A percentile compares a stretch with the other conserved stretches of the same genome.
These are phyloP conservation scores for Trichophyton schoenleinii DNA, from an alignment of 2,329 filamentous ascomycete genomes.

Conservation along the genomic window DNA sequence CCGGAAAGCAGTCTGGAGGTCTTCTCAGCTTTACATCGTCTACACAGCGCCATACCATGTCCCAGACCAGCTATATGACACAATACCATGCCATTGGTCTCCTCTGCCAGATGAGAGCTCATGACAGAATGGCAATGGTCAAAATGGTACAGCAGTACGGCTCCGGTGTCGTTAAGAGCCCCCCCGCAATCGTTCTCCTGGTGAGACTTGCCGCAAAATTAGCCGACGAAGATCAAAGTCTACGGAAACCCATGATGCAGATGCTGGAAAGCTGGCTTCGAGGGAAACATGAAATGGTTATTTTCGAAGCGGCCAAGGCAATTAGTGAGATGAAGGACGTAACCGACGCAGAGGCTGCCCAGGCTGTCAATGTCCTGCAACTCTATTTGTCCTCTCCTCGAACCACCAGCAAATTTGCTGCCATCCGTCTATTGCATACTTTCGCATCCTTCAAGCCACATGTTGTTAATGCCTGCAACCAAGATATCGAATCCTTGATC, in stretches of 20 bases:
- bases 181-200: slow-evolving; percentile 81
- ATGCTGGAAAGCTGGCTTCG: slow-evolving; percentile 91
- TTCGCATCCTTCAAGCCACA: slow-evolving; percentile 94
- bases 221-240: slow-evolving; percentile 77
- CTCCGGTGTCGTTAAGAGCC: slow-evolving; percentile 84
- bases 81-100: slow-evolving; percentile 98
- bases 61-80: slow-evolving; percentile 89
- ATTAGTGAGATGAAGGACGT: slow-evolving; percentile 93
- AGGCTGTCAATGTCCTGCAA: slow-evolving; percentile 89
- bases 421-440: slow-evolving; percentile 88
- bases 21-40: slow-evolving; percentile 89
- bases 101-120: slow-evolving; percentile 92
- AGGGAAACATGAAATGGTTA: slow-evolving; percentile 99
- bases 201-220: slow-evolving; percentile 87
- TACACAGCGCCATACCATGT: slow-evolving; percentile 53
- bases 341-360: slow-evolving; percentile 77
- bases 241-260: slow-evolving; percentile 93
- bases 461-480: slow-evolving; percentile 86
- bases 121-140: slow-evolving; percentile 94
- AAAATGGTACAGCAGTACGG: slow-evolving; percentile 99
- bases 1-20: slow-evolving; percentile 73
- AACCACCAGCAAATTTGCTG: slow-evolving; percentile 93
- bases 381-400: slow-evolving; percentile 92
- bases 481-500: slow-evolving; percentile 91
- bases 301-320: slow-evolving; percentile 96